Evolutionary conservation across 2,329 filamentous ascomycete genomes (phyloP), one percentile per base, ranked within the genome.

Genomic region (Cladophialophora yegresii): DNA sequence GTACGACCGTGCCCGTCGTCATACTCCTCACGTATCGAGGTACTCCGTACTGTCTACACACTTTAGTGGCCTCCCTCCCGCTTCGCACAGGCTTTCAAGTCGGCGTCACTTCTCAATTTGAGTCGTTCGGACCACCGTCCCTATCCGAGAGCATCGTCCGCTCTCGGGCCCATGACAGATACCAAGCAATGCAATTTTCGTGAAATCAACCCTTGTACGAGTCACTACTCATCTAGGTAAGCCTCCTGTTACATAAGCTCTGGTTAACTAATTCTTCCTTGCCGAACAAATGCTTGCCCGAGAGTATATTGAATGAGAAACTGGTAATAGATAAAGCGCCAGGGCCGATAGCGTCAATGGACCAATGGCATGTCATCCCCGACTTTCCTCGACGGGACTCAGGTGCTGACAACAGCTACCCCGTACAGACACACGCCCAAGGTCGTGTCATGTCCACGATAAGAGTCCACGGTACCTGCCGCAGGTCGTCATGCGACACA

Each of bases 211-310:
- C 20, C 33, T 40, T 26, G 54, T 56, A 56, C 54, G 54, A 56
- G 43, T 56, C 33, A 56, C 20, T 43, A 23, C 32, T 56, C 54
- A 22, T 30, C 43, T 12, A 43, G 54, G 54, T 56, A 22, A 30
- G 8, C 7, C n/a, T 20, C 28, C 5, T 8, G 23, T 54, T 13
- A 54, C 51, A 33, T 54, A 54, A 54, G 47, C 22, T 13, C 5
- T 16, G 23, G n/a, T 50, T 20, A 13, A 22, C 4, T 50, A 16
- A 16, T 28, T 50, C 22, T 50, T 22, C 47, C 47, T 12, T 50
- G 47, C 47, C 23, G 3, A 26, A 50, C 20, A 22, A n/a, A 50
- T 50, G 8, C 20, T 49, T 22, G 45, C 4, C 20, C 45, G n/a
- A 26, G 10, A 13, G 45, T 23, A 22, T 26, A 20, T 50, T 28